A percentile compares a stretch with the other conserved stretches of the same genome.
Evolutionary conservation across 345 rosid genomes (phyloP).

Genomic region (Eutrema japonicum): DNA sequence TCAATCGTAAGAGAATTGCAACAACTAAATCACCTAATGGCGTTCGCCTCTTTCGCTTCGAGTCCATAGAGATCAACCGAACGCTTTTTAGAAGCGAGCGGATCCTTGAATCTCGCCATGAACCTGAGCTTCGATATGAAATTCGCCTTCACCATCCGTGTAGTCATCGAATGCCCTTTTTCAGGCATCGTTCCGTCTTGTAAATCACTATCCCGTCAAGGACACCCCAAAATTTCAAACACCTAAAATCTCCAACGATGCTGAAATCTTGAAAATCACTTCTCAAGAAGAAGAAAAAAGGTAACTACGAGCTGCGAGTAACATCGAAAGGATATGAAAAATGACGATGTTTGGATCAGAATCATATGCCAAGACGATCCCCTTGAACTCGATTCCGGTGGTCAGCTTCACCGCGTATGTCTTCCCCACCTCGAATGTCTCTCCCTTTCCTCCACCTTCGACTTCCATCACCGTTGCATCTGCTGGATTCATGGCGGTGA

Average conservation of each 20-base stretch:
- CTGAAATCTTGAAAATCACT: background rate
- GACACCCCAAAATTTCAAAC: conserved; percentile 19
- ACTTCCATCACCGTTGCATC: background rate
- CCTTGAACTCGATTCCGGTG: conserved; percentile 70
- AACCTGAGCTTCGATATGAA: conserved; percentile 57
- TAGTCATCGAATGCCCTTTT: conserved; percentile 56
- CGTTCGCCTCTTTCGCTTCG: conserved; percentile 60
- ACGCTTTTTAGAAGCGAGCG: conserved; percentile 61
- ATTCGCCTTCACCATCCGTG: conserved; percentile 70
- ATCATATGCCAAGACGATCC: conserved; percentile 81
- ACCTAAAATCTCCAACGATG: background rate
- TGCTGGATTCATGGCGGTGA: conserved; percentile 34
- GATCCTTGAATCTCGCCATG: conserved; percentile 65
- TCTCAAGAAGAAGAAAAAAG: background rate
- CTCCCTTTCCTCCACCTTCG: conserved; percentile 28
- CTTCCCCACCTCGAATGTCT: conserved; percentile 75
- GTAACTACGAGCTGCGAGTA: conserved; percentile 2
- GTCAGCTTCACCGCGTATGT: conserved; percentile 66
- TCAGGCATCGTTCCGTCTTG: conserved; percentile 63
- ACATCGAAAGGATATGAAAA: conserved; percentile 72
- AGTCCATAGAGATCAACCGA: conserved; percentile 55
- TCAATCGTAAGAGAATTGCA: background rate
- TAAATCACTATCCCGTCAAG: conserved; percentile 52
- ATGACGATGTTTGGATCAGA: conserved; percentile 77
- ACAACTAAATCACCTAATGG: conserved; percentile 58